phyloP scores from a whole-genome alignment of 169 alveolate species.

The Cryptosporidium canis region DNA sequence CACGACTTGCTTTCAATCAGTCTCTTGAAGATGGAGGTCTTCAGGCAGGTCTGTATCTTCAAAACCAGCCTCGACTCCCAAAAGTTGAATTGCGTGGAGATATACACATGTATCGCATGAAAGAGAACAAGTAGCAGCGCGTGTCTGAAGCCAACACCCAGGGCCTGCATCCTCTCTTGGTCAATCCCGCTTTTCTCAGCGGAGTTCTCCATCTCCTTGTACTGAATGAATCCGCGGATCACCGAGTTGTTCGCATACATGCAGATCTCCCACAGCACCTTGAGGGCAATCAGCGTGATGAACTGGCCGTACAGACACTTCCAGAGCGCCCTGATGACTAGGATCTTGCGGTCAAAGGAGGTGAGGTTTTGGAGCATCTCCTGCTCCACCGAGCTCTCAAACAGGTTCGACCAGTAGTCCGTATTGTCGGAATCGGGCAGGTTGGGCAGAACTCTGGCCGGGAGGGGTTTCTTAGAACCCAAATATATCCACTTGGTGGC shows the following conservation, averaged over 20 bases:
- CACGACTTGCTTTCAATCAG: slow-evolving; percentile 48
- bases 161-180: background rate
- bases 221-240: slow-evolving; percentile 50
- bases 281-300: slow-evolving; percentile 1
- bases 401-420: slow-evolving; percentile 47
- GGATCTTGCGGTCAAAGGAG: slow-evolving; percentile 57
- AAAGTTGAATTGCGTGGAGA: slow-evolving; percentile 60
- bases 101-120: slow-evolving; percentile 28
- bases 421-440: slow-evolving; percentile 42
- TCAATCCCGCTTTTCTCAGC: background rate
- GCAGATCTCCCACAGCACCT: slow-evolving; percentile 50
- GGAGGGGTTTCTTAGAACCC: slow-evolving; percentile 44
- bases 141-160: slow-evolving; percentile 19
- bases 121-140: slow-evolving; percentile 5
- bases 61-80: slow-evolving; percentile 57
- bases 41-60: slow-evolving; percentile 59
- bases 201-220: slow-evolving; percentile 42
- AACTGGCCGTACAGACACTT: slow-evolving; percentile 20
- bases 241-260: slow-evolving; percentile 23
- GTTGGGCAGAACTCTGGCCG: slow-evolving; percentile 21
- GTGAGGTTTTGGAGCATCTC: slow-evolving; percentile 9
- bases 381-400: slow-evolving; percentile 13
- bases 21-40: slow-evolving; percentile 49
- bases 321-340: slow-evolving; percentile 66
- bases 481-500: slow-evolving; percentile 68